A percentile compares a stretch with the other conserved stretches of the same genome.
Conservation (phyloP, 257 asterid species). For the Nicotiana sylvestris region DNA sequence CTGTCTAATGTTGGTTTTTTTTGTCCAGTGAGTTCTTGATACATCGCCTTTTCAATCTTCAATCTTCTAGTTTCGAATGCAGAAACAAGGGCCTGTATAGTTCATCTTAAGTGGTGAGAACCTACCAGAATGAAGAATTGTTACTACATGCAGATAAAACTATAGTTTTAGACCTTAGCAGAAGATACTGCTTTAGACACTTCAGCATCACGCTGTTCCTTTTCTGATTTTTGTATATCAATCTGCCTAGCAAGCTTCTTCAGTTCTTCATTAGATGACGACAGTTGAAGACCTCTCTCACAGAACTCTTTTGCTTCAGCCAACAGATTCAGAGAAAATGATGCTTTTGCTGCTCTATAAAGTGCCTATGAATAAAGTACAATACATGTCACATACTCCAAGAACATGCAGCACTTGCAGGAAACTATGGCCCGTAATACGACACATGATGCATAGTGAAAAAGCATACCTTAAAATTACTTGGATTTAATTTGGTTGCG, state of each 20-base stretch:
- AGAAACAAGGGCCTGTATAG: conserved; percentile 55
- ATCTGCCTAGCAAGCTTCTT: conserved; percentile 64
- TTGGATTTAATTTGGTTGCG: conserved; percentile 58
- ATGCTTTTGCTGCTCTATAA: conserved; percentile 85
- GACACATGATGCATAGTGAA: not conserved
- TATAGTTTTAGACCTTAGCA: conserved; percentile 52
- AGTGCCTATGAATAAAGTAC: conserved; percentile 46
- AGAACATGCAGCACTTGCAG: conserved; percentile 2
- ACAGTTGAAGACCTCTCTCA: conserved; percentile 61
- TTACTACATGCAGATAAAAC: not conserved
- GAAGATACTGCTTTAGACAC: conserved; percentile 54
- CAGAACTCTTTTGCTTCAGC: conserved; percentile 69
- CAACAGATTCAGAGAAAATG: conserved; percentile 60
- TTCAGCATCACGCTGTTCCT: conserved; percentile 45
- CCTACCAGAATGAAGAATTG: not conserved
- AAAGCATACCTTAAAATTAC: conserved; percentile 52
- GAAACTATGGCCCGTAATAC: not conserved
- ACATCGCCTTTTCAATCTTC: conserved; percentile 73
- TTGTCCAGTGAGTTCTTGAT: conserved; percentile 80
- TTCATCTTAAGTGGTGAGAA: conserved; percentile 23
- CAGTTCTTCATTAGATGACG: conserved; percentile 70
- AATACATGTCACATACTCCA: not conserved
- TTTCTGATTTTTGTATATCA: conserved; percentile 39
- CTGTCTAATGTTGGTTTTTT: conserved; percentile 70
- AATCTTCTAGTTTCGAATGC: conserved; percentile 65